phyloP scores from a whole-genome alignment of 2,329 filamentous ascomycete genomes.

The Scedosporium aurantiacum region DNA sequence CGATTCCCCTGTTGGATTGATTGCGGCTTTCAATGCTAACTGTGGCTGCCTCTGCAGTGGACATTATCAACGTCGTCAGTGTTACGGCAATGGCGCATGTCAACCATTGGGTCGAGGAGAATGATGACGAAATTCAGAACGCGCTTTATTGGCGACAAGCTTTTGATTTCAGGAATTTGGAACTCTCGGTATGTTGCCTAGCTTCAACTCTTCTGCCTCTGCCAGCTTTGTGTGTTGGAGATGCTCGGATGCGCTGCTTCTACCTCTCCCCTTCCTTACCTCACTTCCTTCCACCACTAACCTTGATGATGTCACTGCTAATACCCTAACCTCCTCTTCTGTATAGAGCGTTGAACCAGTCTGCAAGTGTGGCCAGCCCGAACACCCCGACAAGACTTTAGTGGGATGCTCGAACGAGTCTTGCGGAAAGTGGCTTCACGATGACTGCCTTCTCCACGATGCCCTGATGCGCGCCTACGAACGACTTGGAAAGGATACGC shows the following conservation, averaged over 20 bases:
- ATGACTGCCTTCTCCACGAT: conserved; percentile 49
- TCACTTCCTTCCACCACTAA: neutral
- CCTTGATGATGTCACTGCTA: conserved; percentile 10
- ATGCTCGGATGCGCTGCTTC: neutral
- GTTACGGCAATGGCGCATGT: conserved; percentile 52
- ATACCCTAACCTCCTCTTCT: conserved; percentile 11
- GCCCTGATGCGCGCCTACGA: conserved; percentile 38
- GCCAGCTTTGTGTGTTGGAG: neutral
- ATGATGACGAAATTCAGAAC: conserved; percentile 51
- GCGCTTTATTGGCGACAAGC: conserved; percentile 56
- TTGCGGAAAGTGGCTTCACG: conserved; percentile 53
- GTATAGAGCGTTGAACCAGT: conserved; percentile 40
- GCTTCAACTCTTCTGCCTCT: neutral
- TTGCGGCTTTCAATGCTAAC: conserved; percentile 13
- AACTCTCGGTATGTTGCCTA: conserved; percentile 42
- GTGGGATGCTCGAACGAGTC: conserved; percentile 43
- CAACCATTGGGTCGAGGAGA: conserved; percentile 57
- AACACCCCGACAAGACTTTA: conserved; percentile 50
- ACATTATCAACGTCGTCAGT: conserved; percentile 62
- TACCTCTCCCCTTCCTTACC: neutral
- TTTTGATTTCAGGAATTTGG: conserved; percentile 43
- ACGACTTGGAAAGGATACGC: conserved; percentile 37
- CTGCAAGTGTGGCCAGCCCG: conserved; percentile 49
- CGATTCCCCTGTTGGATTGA: conserved; percentile 3
- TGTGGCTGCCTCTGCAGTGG: conserved; percentile 35